Base-by-base conservation (phyloP, 2,329 filamentous ascomycete genomes). In the Drechslerella dactyloides region DNA sequence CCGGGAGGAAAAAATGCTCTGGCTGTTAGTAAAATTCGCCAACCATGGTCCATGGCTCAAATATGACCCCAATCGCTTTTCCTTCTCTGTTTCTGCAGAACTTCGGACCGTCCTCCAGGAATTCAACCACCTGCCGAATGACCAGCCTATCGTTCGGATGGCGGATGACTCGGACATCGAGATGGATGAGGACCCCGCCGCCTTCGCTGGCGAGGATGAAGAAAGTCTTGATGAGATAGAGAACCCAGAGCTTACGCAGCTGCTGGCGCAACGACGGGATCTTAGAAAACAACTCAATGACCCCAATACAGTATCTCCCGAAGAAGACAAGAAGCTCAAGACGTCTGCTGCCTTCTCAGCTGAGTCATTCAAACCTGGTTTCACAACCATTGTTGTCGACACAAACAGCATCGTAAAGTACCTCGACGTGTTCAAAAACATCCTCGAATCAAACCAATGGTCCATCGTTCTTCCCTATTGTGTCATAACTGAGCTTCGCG, bases 1-100 rank as follows among this genome's bases (percentile, higher is more conserved):
- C n/a, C 81, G 88, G 4, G 83, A 82, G 35, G 84, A 86, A 58
- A 81, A 88, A 0, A 83, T 88, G 0, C 76, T 90, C 0, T 88
- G 84, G 80, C 78, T 89, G 0, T 86, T 83, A 0, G 80, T 82
- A 51, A 80, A 78, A 81, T 88, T 2, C 74, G 79, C 40, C 73
- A 76, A 63, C 59, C 75, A 64, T 63, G 75, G 69, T 17, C 51
- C 48, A 33, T 68, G 62, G 56, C 48, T 66, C 44, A 60, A 58
- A 15, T 72, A 24, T 51, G 27, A 50, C 33, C 35, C 50, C 15
- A 60, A 51, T 64, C 68, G 42, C 42, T 48, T 24, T 1, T 74
- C 73, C 0, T 87, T 86, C 59, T 76, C 78, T 0, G 81, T 83
- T 0, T 74, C 76, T 15, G 55, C 61, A 3, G 64, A 65, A 17